Evolutionary conservation across 2,329 filamentous ascomycete genomes (phyloP).

Genomic region (Aulographum hederae): DNA sequence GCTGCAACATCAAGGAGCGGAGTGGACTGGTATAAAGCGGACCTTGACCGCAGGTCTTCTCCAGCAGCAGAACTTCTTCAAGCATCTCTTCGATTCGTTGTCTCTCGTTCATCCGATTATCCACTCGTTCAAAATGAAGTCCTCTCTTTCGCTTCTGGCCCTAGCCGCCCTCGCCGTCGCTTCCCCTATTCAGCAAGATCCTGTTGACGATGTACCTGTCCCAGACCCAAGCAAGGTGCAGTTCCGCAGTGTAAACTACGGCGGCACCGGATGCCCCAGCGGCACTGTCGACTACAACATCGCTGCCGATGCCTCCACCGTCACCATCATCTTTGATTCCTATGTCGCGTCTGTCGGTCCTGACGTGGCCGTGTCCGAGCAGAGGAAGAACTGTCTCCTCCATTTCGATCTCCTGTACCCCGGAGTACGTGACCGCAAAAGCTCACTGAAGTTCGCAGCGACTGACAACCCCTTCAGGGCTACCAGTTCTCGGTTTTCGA

Average conservation of each 20-base stretch:
- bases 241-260: constrained; percentile 26
- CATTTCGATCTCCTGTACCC: constrained; percentile 34
- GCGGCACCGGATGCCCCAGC: constrained; percentile 29
- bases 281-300: constrained; percentile 24
- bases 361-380: constrained; percentile 21
- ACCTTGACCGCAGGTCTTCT: too few relatives aligned
- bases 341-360: constrained; percentile 32
- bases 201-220: constrained; percentile 6
- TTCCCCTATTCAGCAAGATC: constrained; percentile 9
- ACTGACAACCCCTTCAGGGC: too few relatives aligned
- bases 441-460: too few relatives aligned
- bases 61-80: too few relatives aligned
- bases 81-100: too few relatives aligned
- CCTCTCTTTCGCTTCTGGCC: constrained; percentile 1
- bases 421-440: too few relatives aligned
- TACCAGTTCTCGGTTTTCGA: constrained; percentile 35
- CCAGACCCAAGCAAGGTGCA: constrained; percentile 16
- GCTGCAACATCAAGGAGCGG: too few relatives aligned
- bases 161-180: constrained; percentile 10
- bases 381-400: constrained; percentile 35
- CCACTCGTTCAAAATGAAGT: constrained; percentile 5
- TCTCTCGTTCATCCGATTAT: too few relatives aligned
- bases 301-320: constrained; percentile 22
- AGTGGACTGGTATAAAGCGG: too few relatives aligned
- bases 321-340: constrained; percentile 34